Percentiles rank a stretch among this genome's conserved stretches.
Conservation (phyloP, 345 rosid species). For the Corchorus olitorius region DNA sequence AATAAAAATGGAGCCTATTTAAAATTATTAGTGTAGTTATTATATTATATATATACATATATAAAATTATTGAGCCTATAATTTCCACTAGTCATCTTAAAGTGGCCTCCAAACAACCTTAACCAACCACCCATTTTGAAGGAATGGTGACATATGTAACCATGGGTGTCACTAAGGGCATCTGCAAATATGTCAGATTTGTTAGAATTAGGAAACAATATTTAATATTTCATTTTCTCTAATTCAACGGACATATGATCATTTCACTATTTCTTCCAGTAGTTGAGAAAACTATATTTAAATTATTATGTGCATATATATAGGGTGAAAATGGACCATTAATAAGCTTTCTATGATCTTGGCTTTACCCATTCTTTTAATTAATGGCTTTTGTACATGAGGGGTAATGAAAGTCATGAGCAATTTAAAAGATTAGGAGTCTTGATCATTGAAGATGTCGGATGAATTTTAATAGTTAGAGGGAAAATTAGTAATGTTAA, state of each 20-base stretch:
- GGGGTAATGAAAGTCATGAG: too few species aligned
- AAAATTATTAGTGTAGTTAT: too few species aligned
- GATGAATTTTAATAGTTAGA: too few species aligned
- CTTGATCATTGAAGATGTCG: too few species aligned
- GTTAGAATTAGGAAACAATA: not conserved
- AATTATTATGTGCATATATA: not conserved
- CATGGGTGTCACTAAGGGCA: conserved; percentile 7
- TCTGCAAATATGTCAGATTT: not conserved
- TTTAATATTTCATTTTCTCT: not conserved
- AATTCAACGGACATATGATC: not conserved
- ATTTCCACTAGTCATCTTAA: too few species aligned
- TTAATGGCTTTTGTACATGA: not conserved
- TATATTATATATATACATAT: too few species aligned
- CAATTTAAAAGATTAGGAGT: not conserved
- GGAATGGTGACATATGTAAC: not conserved
- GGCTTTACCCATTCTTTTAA: not conserved
- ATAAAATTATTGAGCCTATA: too few species aligned
- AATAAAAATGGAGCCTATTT: too few species aligned
- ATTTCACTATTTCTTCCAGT: not conserved
- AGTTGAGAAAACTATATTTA: not conserved
- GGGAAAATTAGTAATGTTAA: too few species aligned
- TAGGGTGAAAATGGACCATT: not conserved
- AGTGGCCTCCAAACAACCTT: too few species aligned
- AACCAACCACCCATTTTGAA: not conserved
- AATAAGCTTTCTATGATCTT: not conserved